A percentile compares a stretch with the other conserved stretches of the same genome.
Conservation (phyloP, 2,329 filamentous ascomycete genomes). For the Fusarium temperatum region DNA sequence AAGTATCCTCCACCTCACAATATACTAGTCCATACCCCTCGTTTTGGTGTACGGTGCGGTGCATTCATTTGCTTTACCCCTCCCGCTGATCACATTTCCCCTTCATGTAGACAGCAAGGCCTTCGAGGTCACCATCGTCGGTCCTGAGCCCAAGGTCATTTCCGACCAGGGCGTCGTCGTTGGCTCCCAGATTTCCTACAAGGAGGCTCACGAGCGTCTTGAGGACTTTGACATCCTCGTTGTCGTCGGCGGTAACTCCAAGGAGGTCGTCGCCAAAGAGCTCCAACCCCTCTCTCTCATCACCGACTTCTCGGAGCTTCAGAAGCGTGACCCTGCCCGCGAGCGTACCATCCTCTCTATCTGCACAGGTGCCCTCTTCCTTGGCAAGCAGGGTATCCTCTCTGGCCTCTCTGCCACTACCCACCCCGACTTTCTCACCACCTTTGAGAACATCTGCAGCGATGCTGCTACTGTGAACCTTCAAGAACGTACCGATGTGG, state of each 20-base stretch:
- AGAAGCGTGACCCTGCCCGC: constrained; percentile 79
- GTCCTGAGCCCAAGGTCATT: constrained; percentile 62
- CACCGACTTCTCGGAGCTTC: constrained; percentile 79
- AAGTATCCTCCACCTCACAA: constrained; percentile 39
- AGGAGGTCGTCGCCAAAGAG: constrained; percentile 72
- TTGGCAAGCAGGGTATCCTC: constrained; percentile 80
- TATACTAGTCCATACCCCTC: not conserved
- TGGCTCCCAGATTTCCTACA: constrained; percentile 78
- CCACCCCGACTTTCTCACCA: constrained; percentile 82
- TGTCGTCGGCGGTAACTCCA: constrained; percentile 75
- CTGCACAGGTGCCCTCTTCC: constrained; percentile 81
- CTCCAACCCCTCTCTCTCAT: constrained; percentile 76
- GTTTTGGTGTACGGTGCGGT: not conserved
- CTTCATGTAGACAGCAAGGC: constrained; percentile 59
- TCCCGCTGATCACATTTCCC: constrained; percentile 36
- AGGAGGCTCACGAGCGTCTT: constrained; percentile 78
- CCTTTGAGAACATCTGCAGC: constrained; percentile 83
- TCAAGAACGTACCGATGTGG: constrained; percentile 81
- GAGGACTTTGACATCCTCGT: constrained; percentile 83
- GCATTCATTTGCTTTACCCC: constrained; percentile 26
- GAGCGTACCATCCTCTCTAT: constrained; percentile 85
- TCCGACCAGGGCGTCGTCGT: constrained; percentile 73
- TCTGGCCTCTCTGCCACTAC: constrained; percentile 83
- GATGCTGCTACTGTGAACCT: constrained; percentile 75
- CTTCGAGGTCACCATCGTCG: constrained; percentile 67